These are phyloP conservation scores for Xylariomycetidae sp. DNA, from an alignment of 2,329 filamentous ascomycete species.

Conservation along the genomic window DNA sequence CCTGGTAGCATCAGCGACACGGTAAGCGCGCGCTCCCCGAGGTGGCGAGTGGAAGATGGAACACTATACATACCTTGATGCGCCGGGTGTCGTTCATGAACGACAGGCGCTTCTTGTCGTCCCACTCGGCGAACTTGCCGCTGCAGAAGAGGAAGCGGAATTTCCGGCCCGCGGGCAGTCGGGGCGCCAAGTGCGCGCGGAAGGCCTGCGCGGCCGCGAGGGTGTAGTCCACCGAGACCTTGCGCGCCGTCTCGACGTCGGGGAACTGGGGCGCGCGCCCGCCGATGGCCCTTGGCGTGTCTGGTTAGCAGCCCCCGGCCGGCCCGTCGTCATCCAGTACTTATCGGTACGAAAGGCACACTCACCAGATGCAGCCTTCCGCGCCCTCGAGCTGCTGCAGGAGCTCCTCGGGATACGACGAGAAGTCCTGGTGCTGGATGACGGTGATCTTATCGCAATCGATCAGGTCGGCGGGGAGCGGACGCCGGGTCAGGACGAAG, in stretches of 20 bases:
- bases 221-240: conserved; percentile 56
- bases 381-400: conserved; percentile 41
- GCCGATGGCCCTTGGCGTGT: conserved; percentile 32
- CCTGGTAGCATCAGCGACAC: conserved; percentile 13
- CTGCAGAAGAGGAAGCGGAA: conserved; percentile 41
- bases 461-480: conserved; percentile 35
- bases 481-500: conserved; percentile 43
- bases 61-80: conserved; percentile 25
- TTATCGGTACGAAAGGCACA: conserved; percentile 15
- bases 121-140: conserved; percentile 28
- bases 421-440: conserved; percentile 47
- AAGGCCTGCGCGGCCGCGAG: conserved; percentile 56
- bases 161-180: conserved; percentile 22
- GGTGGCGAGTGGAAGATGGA: no score
- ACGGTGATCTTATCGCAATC: conserved; percentile 43
- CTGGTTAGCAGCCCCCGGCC: conserved; percentile 1
- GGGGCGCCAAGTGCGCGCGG: conserved; percentile 23
- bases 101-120: conserved; percentile 28
- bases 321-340: no score
- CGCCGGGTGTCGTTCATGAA: conserved; percentile 32
- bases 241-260: conserved; percentile 35
- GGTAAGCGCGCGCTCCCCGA: no score
- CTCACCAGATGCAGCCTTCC: conserved; percentile 60
- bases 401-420: conserved; percentile 39
- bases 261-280: conserved; percentile 40